Base-by-base conservation (phyloP, 148 eudicot genomes). In the Rhododendron mucronatum region DNA sequence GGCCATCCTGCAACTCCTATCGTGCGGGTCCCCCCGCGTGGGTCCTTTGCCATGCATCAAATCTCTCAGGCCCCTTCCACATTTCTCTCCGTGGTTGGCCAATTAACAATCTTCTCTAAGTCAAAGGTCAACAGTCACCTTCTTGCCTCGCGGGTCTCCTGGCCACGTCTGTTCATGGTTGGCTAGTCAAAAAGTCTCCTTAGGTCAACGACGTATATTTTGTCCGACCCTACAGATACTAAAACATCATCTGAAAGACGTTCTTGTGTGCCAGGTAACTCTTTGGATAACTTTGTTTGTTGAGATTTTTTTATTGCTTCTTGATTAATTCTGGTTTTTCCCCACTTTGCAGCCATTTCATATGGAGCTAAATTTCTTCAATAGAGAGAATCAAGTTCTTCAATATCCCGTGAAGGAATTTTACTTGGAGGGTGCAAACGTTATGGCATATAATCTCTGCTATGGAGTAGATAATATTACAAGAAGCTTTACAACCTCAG, bases 361-460 rank as follows among this genome's bases (percentile, higher is more conserved):
- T 89, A 81, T 95, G 91, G 99, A 95, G 91, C 95, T 97, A 59
- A 95, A 92, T 90, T 97, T 97, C 91, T 97, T 97, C 91, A 95
- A 88, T 86, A 94, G 92, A 90, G 93, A 91, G 91, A 95, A 94
- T 87, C 92, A 98, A 61, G 93, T 95, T 91, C 94, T 95, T 86
- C 98, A 95, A 81, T 95, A 97, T 91, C 98, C 99, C 84, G 92
- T 91, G 84, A 93, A 98, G 90, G 98, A 95, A 55, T 97, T 97
- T 82, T 97, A 93, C 85, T 78, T 91, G 33, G 99, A 97, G 81
- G 98, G 98, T 84, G 86, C 90, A 84, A 97, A 97, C 87, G 96
- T 97, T 74, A 91, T 94, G 96, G 94, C 96, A 35, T 92, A 94
- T 86, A 97, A 92, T 89, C 90, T 97, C 78, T 89, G 94, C 81